These are phyloP conservation scores for Curvularia sp. DNA, from an alignment of 2,329 filamentous ascomycete species.

Conservation along the genomic window DNA sequence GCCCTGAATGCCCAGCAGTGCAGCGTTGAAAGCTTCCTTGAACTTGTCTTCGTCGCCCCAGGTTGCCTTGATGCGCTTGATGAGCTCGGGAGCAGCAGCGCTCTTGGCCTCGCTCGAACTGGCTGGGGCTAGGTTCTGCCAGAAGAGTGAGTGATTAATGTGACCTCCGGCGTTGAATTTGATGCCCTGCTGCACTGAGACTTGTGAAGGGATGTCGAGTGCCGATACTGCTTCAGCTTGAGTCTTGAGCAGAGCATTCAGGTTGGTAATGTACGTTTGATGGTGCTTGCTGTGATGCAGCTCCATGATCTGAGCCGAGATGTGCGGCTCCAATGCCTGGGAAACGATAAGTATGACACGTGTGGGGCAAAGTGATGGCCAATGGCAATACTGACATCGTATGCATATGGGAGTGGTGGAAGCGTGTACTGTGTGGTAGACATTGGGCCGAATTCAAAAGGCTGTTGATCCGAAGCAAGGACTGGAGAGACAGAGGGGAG, in stretches of 20 bases:
- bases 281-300: slow-evolving; percentile 82
- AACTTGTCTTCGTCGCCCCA: slow-evolving; percentile 76
- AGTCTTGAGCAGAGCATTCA: slow-evolving; percentile 70
- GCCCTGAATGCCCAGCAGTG: slow-evolving; percentile 76
- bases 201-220: slow-evolving; percentile 68
- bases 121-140: slow-evolving; percentile 77
- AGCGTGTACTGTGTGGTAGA: slow-evolving; percentile 62
- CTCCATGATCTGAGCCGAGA: slow-evolving; percentile 81
- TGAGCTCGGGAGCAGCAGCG: slow-evolving; percentile 63
- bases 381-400: slow-evolving; percentile 64
- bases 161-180: slow-evolving; percentile 92
- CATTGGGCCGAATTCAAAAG: slow-evolving; percentile 48
- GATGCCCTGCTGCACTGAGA: slow-evolving; percentile 73
- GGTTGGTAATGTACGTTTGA: slow-evolving; percentile 77
- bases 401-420: slow-evolving; percentile 71
- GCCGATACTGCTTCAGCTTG: slow-evolving; percentile 64
- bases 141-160: slow-evolving; percentile 93
- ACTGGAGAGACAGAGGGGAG: slow-evolving; percentile 20
- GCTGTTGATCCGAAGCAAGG: slow-evolving; percentile 43
- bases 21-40: slow-evolving; percentile 68
- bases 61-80: slow-evolving; percentile 65
- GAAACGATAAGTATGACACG: slow-evolving; percentile 16
- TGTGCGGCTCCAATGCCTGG: slow-evolving; percentile 74
- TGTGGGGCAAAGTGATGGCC: neutral
- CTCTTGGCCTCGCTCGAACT: slow-evolving; percentile 64